These are phyloP conservation scores for Fusarium tupiense DNA, from an alignment of 2,329 filamentous ascomycete genomes.

Conservation along the genomic window DNA sequence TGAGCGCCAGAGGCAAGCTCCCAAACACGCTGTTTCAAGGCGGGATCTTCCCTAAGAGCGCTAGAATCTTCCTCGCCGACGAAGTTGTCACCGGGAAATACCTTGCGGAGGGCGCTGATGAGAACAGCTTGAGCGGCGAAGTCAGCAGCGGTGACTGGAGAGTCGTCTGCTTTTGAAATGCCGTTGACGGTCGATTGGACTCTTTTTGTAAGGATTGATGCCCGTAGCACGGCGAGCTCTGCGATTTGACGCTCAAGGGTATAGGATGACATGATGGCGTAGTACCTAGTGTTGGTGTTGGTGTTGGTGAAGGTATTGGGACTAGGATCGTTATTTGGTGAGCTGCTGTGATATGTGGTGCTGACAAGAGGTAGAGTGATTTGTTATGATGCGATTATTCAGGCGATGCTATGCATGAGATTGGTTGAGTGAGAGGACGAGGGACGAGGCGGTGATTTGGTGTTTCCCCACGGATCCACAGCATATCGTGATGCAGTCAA, in stretches of 20 bases:
- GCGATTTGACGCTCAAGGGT: conserved; percentile 47
- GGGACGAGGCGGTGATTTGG: not conserved
- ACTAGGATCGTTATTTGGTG: not conserved
- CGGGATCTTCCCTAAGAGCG: conserved; percentile 58
- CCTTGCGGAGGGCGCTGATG: conserved; percentile 63
- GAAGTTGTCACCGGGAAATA: conserved; percentile 66
- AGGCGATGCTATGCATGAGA: not conserved
- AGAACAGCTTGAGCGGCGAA: conserved; percentile 71
- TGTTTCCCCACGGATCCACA: conserved; percentile 5
- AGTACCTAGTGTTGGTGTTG: conserved; percentile 2
- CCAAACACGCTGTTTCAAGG: conserved; percentile 64
- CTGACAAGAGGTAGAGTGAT: not conserved
- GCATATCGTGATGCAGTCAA: not conserved
- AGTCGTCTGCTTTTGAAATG: conserved; percentile 66
- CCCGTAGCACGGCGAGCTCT: conserved; percentile 62
- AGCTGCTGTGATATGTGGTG: not conserved
- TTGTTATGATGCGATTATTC: not conserved
- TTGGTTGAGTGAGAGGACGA: not conserved
- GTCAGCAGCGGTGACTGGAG: conserved; percentile 71
- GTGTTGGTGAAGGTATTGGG: not conserved
- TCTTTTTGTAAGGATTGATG: conserved; percentile 65
- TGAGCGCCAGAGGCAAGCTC: conserved; percentile 55
- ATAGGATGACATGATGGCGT: conserved; percentile 38
- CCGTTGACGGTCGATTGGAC: conserved; percentile 55
- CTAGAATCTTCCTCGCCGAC: conserved; percentile 69